Conservation (phyloP, 805 yeast species). For the Candida wancherniae region DNA sequence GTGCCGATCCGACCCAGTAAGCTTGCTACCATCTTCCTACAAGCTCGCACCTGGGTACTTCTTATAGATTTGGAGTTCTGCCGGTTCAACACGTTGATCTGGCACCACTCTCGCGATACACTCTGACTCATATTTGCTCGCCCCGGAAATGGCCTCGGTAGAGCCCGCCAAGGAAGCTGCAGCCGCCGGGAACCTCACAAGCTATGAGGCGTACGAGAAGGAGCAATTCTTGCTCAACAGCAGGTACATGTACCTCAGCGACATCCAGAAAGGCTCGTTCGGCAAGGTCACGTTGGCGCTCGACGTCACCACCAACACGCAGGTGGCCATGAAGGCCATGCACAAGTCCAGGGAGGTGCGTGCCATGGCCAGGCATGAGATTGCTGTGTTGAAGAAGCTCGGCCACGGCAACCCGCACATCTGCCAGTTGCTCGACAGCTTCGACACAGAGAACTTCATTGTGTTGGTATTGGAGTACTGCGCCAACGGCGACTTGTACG, state of each 20-base stretch:
- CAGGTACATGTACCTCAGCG: constrained; percentile 39
- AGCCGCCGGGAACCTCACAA: constrained; percentile 14
- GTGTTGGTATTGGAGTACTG: constrained; percentile 65
- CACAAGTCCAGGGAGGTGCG: constrained; percentile 39
- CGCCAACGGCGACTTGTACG: constrained; percentile 63
- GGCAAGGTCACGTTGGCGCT: constrained; percentile 55
- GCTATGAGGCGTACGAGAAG: constrained; percentile 38
- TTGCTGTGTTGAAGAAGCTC: constrained; percentile 36
- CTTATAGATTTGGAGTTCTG: too few species aligned
- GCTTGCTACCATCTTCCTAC: too few species aligned
- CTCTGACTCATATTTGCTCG: too few species aligned
- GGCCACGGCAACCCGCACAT: constrained; percentile 45
- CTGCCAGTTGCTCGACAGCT: constrained; percentile 53
- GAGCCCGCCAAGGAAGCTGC: constrained; percentile 1
- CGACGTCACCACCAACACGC: constrained; percentile 25
- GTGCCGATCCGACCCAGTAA: too few species aligned
- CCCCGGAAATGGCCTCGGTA: too few species aligned
- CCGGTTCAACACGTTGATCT: too few species aligned
- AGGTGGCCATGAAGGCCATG: constrained; percentile 55
- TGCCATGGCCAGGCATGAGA: constrained; percentile 52
- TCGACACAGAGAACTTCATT: constrained; percentile 49
- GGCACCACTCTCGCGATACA: too few species aligned
- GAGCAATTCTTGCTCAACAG: constrained; percentile 28
- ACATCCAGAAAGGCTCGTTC: constrained; percentile 56
- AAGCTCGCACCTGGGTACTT: too few species aligned